phyloP scores from a whole-genome alignment of 1,284 basidiomycete species.

The Termitomyces sp. region DNA sequence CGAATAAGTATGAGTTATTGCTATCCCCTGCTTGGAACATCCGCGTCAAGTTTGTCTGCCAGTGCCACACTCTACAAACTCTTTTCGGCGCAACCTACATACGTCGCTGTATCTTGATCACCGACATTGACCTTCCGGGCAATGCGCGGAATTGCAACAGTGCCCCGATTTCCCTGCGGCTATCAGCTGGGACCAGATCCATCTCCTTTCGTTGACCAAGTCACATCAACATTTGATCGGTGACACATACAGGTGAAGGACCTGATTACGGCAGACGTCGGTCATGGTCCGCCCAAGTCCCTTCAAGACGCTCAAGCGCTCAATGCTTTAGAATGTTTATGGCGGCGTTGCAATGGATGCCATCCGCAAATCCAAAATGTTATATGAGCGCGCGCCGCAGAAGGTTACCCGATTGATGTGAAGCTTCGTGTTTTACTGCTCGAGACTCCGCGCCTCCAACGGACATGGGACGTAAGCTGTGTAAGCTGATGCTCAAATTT shows the following conservation, averaged over 20 bases:
- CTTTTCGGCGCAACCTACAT: neutral
- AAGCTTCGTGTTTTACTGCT: slow-evolving; percentile 2
- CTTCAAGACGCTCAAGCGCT: too few species aligned
- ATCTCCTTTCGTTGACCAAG: slow-evolving; percentile 7
- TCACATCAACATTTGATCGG: slow-evolving; percentile 12
- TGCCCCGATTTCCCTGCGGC: slow-evolving; percentile 14
- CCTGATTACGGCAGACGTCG: slow-evolving; percentile 1
- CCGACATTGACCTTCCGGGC: slow-evolving; percentile 10
- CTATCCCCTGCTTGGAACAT: neutral
- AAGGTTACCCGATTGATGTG: slow-evolving; percentile 16
- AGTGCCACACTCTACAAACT: neutral
- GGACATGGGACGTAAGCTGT: slow-evolving; percentile 17
- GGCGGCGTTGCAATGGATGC: slow-evolving; percentile 10
- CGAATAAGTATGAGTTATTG: neutral
- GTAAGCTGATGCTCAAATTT: slow-evolving; percentile 1
- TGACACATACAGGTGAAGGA: neutral
- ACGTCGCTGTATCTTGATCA: slow-evolving; percentile 8
- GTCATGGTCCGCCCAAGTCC: neutral
- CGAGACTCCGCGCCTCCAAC: slow-evolving; percentile 7
- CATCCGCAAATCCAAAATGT: slow-evolving; percentile 13
- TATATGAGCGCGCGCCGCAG: slow-evolving; percentile 14
- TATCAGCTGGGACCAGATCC: slow-evolving; percentile 13
- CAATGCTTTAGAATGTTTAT: neutral
- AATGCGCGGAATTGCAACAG: slow-evolving; percentile 14
- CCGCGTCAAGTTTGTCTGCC: neutral